These are phyloP conservation scores for Didymella pomorum DNA, from an alignment of 2,329 filamentous ascomycete species.

Conservation along the genomic window DNA sequence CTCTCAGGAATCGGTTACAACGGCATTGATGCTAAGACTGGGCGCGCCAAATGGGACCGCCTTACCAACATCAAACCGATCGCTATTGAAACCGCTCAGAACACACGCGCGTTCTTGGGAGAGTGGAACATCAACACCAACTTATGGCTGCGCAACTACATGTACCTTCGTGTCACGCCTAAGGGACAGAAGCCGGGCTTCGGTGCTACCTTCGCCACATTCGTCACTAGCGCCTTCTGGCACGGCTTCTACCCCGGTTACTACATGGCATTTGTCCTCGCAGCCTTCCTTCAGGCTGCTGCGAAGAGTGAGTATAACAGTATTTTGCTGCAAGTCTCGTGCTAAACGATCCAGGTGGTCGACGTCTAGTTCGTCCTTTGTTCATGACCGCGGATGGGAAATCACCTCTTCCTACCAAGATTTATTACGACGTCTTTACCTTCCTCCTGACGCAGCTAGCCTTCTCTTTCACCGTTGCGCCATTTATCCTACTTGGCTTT, in stretches of 20 bases:
- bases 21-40: constrained; percentile 83
- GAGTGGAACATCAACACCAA: constrained; percentile 99
- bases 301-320: constrained; percentile 80
- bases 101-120: constrained; percentile 88
- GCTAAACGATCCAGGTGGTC: constrained; percentile 70
- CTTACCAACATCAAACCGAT: constrained; percentile 88
- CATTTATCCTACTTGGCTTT: constrained; percentile 84
- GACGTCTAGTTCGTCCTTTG: constrained; percentile 88
- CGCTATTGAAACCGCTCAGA: constrained; percentile 88
- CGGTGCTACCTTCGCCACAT: constrained; percentile 90
- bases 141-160: constrained; percentile 92
- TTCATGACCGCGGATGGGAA: constrained; percentile 82
- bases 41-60: constrained; percentile 87
- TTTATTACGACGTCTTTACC: constrained; percentile 83
- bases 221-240: constrained; percentile 94
- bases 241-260: constrained; percentile 98
- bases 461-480: constrained; percentile 82
- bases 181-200: constrained; percentile 97
- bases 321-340: background rate
- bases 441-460: constrained; percentile 80
- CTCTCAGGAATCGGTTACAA: constrained; percentile 94
- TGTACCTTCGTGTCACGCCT: constrained; percentile 94
- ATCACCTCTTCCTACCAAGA: constrained; percentile 67
- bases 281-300: constrained; percentile 88
- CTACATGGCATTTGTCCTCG: constrained; percentile 88